Evolutionary conservation across 805 yeast species (phyloP).

Genomic region (Starmerella vaccinii): DNA sequence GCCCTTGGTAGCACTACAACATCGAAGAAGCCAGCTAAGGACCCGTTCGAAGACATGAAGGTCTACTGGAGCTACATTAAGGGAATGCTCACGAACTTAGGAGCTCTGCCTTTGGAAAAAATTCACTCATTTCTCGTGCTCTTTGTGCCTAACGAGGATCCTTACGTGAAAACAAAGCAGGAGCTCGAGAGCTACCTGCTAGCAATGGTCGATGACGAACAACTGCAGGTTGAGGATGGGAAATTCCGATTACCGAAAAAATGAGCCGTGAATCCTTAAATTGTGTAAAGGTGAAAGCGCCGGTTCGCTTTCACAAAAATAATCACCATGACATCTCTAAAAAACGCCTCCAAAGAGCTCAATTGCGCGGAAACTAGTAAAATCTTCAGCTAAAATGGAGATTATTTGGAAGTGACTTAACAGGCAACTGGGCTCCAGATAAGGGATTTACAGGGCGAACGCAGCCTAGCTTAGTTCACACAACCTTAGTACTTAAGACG

Average conservation of each 20-base stretch:
- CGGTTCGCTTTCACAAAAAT: not conserved
- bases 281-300: no score
- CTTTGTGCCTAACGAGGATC: conserved; percentile 46
- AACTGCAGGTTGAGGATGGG: conserved; percentile 32
- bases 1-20: conserved; percentile 16
- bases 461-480: no score
- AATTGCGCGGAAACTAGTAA: no score
- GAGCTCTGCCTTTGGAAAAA: conserved; percentile 39
- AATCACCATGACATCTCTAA: no score
- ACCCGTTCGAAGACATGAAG: conserved; percentile 30
- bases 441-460: not conserved
- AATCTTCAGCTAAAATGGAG: no score
- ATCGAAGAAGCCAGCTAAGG: not conserved
- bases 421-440: no score
- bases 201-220: conserved; percentile 38
- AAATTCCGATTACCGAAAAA: conserved; percentile 29
- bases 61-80: conserved; percentile 41
- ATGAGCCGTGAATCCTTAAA: not conserved
- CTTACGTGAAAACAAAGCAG: conserved; percentile 34
- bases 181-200: conserved; percentile 38
- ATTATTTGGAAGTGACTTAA: no score
- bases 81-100: conserved; percentile 51
- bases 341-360: no score
- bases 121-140: conserved; percentile 46
- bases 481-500: no score